phyloP scores from a whole-genome alignment of 1,284 basidiomycete genomes.

The Fomitopsis schrenkii region DNA sequence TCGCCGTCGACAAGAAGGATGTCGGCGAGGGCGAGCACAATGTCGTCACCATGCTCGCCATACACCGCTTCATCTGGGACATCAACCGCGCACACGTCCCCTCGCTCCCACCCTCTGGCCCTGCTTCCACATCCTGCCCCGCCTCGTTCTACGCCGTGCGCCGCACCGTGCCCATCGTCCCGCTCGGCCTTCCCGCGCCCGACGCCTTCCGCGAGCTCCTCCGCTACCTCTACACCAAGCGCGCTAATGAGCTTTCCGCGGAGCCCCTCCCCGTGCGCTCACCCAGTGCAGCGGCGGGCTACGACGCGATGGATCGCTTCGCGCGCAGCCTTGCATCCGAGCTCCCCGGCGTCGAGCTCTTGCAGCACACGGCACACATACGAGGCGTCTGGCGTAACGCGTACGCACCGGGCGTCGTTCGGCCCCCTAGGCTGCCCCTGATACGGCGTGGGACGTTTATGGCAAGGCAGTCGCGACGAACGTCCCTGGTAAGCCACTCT shows the following conservation, averaged over 20 bases:
- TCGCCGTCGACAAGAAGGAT: conserved; percentile 39
- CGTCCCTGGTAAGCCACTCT: not conserved
- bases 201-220: conserved; percentile 57
- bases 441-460: conserved; percentile 52
- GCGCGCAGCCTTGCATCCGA: conserved; percentile 27
- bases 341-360: conserved; percentile 30
- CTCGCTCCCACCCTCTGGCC: conserved; percentile 25
- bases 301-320: conserved; percentile 18
- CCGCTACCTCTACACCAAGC: conserved; percentile 59
- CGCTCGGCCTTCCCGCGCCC: conserved; percentile 59
- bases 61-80: conserved; percentile 50
- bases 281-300: conserved; percentile 21
- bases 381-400: conserved; percentile 62
- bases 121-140: conserved; percentile 24
- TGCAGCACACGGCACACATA: conserved; percentile 36
- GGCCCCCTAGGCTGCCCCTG: conserved; percentile 51
- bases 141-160: conserved; percentile 25
- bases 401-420: conserved; percentile 52
- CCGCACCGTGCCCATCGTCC: conserved; percentile 56
- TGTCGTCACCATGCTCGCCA: conserved; percentile 44
- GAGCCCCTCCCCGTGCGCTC: conserved; percentile 48
- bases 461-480: not conserved
- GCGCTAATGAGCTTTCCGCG: conserved; percentile 39
- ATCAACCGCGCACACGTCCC: conserved; percentile 48
- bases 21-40: conserved; percentile 23